Evolutionary conservation across 164 flowering plant species (phyloP).

Genomic region (Vitis labrusca): DNA sequence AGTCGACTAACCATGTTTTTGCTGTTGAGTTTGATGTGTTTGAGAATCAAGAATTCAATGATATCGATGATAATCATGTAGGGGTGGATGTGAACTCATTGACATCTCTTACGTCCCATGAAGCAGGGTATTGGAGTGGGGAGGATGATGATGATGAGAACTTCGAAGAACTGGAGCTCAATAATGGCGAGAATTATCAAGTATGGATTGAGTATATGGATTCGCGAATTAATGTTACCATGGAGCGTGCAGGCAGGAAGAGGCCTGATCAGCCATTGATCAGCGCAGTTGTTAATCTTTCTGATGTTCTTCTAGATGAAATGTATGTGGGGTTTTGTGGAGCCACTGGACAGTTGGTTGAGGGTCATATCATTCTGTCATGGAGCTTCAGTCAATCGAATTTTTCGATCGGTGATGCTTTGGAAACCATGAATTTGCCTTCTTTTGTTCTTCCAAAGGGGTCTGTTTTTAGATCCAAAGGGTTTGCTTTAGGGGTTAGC

Average conservation of each 20-base stretch:
- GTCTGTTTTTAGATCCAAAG: constrained; percentile 14
- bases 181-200: constrained; percentile 62
- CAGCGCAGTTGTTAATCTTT: constrained; percentile 36
- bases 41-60: constrained; percentile 34
- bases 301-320: constrained; percentile 52
- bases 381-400: constrained; percentile 65
- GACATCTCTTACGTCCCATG: constrained; percentile 15
- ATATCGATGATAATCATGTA: constrained; percentile 36
- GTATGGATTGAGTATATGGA: constrained; percentile 64
- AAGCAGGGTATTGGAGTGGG: constrained; percentile 31
- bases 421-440: constrained; percentile 35
- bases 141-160: constrained; percentile 11
- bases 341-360: constrained; percentile 45
- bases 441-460: constrained; percentile 29
- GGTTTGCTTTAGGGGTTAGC: constrained; percentile 28
- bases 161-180: constrained; percentile 38
- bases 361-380: constrained; percentile 51
- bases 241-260: constrained; percentile 46
- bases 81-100: constrained; percentile 38
- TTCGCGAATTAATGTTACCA: constrained; percentile 43
- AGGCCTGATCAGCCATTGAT: constrained; percentile 43
- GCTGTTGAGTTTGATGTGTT: constrained; percentile 41
- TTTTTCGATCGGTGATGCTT: constrained; percentile 31
- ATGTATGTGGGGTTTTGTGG: constrained; percentile 72
- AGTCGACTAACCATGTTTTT: constrained; percentile 27